Conservation (phyloP, 2,329 filamentous ascomycete genomes). For the Bipolaris victoriae region DNA sequence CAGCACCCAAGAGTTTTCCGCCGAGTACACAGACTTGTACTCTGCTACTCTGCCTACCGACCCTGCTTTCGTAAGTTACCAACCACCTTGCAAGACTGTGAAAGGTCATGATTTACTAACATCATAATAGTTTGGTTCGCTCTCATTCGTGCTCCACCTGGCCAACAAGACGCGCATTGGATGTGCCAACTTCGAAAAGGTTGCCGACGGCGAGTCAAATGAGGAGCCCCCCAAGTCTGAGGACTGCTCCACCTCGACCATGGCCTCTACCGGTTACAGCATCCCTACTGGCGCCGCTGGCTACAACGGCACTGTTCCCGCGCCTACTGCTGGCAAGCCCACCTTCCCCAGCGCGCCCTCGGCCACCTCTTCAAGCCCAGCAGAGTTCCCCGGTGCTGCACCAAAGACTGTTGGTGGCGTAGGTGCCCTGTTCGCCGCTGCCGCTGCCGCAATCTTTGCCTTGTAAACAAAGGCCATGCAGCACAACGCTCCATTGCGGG, state of each 20-base stretch:
- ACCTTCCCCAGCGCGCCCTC: constrained; percentile 22
- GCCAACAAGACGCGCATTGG: constrained; percentile 61
- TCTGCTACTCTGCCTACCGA: constrained; percentile 48
- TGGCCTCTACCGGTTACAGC: constrained; percentile 4
- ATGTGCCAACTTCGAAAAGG: constrained; percentile 61
- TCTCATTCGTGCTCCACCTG: constrained; percentile 61
- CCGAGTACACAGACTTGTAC: constrained; percentile 40
- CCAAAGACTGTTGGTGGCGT: constrained; percentile 29
- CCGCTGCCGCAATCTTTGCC: constrained; percentile 32
- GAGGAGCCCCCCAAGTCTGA: not conserved
- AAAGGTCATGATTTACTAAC: not conserved
- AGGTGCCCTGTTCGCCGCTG: constrained; percentile 26
- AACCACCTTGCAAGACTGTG: no score
- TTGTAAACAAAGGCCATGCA: constrained; percentile 24
- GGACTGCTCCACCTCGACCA: not conserved
- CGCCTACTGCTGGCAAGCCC: constrained; percentile 24
- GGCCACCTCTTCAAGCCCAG: constrained; percentile 2
- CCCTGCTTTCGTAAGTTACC: constrained; percentile 48
- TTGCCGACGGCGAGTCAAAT: constrained; percentile 63
- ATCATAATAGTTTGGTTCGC: constrained; percentile 53
- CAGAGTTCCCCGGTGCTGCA: constrained; percentile 29
- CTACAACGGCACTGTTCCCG: constrained; percentile 22
- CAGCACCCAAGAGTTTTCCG: constrained; percentile 35
- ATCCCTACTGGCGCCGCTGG: constrained; percentile 13
- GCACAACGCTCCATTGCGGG: constrained; percentile 13